Percentiles rank a stretch among this genome's conserved stretches.
Evolutionary conservation across 2,329 filamentous ascomycete species (phyloP).

Genomic region (Bipolaris sorokiniana): DNA sequence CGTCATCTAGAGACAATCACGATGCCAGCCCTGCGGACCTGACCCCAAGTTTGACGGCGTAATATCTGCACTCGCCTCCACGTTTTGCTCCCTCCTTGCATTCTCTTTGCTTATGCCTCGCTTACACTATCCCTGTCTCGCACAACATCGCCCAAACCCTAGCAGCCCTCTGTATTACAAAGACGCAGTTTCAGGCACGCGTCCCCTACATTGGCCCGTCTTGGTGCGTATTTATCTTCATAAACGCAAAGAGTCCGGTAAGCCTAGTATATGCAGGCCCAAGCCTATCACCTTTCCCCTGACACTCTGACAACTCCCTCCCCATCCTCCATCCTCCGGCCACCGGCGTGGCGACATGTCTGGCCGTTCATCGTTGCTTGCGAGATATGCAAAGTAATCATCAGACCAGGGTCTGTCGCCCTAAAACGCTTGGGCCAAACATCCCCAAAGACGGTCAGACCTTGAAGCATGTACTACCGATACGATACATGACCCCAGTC

Average conservation of each 20-base stretch:
- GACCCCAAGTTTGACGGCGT: not conserved
- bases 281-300: too few species aligned
- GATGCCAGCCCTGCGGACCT: not conserved
- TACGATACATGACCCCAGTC: not conserved
- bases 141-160: not conserved
- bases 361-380: too few species aligned
- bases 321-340: not conserved
- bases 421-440: not conserved
- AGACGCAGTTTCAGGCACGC: not conserved
- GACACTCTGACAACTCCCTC: not conserved
- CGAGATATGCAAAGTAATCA: too few species aligned
- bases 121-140: not conserved
- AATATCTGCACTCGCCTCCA: not conserved
- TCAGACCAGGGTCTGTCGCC: not conserved
- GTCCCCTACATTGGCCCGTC: not conserved
- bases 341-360: not conserved
- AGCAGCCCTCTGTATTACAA: not conserved
- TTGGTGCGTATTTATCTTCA: not conserved
- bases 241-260: too few species aligned
- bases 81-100: not conserved
- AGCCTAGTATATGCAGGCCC: too few species aligned
- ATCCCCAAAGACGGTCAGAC: not conserved
- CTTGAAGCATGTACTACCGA: constrained; percentile 1
- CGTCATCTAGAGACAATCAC: not conserved
- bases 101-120: not conserved